Evolutionary conservation across 495 filamentous ascomycete species (phyloP).

Genomic region (Neurospora hispaniola): DNA sequence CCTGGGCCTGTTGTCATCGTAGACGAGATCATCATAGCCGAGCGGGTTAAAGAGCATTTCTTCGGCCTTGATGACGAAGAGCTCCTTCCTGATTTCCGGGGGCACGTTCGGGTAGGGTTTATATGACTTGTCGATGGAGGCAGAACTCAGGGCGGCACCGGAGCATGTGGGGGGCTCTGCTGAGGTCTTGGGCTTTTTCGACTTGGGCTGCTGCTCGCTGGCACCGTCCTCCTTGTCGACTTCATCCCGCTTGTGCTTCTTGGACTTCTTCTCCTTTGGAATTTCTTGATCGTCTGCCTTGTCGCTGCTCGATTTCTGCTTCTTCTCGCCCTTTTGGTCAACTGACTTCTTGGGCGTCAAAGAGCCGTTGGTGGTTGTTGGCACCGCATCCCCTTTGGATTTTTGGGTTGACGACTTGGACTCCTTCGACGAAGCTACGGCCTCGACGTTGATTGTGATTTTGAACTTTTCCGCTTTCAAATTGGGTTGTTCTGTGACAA

Average conservation of each 20-base stretch:
- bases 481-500: background rate
- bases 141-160: background rate
- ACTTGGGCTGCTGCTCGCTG: background rate
- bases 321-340: background rate
- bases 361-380: background rate
- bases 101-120: background rate
- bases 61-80: constrained; percentile 1
- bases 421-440: background rate
- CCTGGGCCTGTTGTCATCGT: constrained; percentile 2
- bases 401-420: background rate
- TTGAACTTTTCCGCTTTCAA: background rate
- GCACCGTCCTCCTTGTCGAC: background rate
- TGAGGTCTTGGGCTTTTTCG: constrained; percentile 7
- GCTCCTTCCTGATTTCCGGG: background rate
- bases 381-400: background rate
- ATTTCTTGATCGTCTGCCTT: background rate
- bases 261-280: background rate
- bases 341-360: background rate
- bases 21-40: constrained; percentile 19
- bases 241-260: constrained; percentile 4
- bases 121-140: background rate
- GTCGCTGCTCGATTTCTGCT: background rate
- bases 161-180: background rate
- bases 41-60: constrained; percentile 19
- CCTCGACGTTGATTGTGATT: background rate